Conservation (phyloP, 2,329 filamentous ascomycete genomes). For the Microsporum audouinii region DNA sequence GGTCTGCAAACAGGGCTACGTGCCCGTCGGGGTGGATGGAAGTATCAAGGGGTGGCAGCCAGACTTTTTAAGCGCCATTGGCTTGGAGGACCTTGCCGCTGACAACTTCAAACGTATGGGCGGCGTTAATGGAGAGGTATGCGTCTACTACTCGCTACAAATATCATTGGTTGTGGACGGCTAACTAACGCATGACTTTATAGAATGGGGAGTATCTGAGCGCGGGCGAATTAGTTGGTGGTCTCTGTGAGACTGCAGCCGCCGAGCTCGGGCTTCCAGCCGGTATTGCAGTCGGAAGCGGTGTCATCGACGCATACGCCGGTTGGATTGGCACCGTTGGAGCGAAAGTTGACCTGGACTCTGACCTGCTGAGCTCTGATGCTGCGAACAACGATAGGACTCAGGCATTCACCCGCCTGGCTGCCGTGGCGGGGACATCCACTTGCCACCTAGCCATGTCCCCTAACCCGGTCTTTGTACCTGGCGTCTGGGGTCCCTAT, state of each 20-base stretch:
- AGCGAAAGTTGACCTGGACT: slow-evolving; percentile 70
- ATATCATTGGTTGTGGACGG: background rate
- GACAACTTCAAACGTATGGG: slow-evolving; percentile 90
- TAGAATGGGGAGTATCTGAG: slow-evolving; percentile 88
- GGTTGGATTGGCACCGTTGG: slow-evolving; percentile 99
- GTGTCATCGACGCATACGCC: slow-evolving; percentile 96
- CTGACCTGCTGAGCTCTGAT: slow-evolving; percentile 55
- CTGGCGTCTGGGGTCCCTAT: slow-evolving; percentile 95
- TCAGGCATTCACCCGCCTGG: slow-evolving; percentile 84
- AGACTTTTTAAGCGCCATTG: slow-evolving; percentile 80
- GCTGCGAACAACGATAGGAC: slow-evolving; percentile 71
- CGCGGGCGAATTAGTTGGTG: slow-evolving; percentile 81
- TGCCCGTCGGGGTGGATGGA: slow-evolving; percentile 92
- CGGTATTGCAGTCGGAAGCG: slow-evolving; percentile 85
- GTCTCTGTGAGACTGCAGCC: slow-evolving; percentile 71
- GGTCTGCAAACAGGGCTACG: slow-evolving; percentile 93
- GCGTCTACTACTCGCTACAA: slow-evolving; percentile 35
- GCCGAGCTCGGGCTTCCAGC: slow-evolving; percentile 70
- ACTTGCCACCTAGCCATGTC: slow-evolving; percentile 98
- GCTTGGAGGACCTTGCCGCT: slow-evolving; percentile 69
- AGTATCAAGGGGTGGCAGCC: slow-evolving; percentile 98
- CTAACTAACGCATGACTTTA: slow-evolving; percentile 6
- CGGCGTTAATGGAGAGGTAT: slow-evolving; percentile 87
- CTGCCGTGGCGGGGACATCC: slow-evolving; percentile 89
- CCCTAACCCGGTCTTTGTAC: slow-evolving; percentile 79